Percentiles rank a stretch among this genome's conserved stretches.
Evolutionary conservation across 352 stramenopile species (phyloP).

Genomic region (Pythium sukuiense): DNA sequence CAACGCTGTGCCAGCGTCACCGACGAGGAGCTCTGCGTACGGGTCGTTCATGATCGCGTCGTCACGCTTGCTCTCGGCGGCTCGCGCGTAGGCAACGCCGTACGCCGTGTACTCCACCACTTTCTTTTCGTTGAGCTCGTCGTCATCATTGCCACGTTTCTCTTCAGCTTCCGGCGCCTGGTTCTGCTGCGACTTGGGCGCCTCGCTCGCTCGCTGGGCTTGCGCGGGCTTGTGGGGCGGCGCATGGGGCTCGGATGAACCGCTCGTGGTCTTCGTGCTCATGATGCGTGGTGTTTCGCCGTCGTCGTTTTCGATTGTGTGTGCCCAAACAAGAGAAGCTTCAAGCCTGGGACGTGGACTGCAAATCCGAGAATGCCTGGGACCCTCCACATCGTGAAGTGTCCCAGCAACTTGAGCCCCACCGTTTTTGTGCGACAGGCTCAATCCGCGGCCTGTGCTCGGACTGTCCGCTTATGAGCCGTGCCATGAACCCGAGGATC

Average conservation of each 20-base stretch:
- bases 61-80: slow-evolving; percentile 33
- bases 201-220: slow-evolving; percentile 4
- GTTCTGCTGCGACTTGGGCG: slow-evolving; percentile 4
- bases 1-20: slow-evolving; percentile 25
- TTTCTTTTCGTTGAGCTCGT: slow-evolving; percentile 11
- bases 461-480: too few species aligned
- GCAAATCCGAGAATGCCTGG: background rate
- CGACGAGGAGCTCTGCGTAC: slow-evolving; percentile 47
- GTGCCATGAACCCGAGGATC: too few species aligned
- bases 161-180: background rate
- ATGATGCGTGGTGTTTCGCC: background rate
- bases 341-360: background rate
- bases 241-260: slow-evolving; percentile 24
- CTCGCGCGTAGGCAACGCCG: slow-evolving; percentile 40
- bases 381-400: background rate
- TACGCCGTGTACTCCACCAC: slow-evolving; percentile 49
- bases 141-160: background rate
- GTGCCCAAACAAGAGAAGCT: background rate
- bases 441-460: too few species aligned
- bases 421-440: too few species aligned
- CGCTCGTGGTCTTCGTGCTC: slow-evolving; percentile 20
- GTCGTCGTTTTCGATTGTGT: background rate
- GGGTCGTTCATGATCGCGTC: slow-evolving; percentile 45
- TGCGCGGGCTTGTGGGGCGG: slow-evolving; percentile 13
- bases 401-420: background rate